Evolutionary conservation across 2,329 filamentous ascomycete species (phyloP).

Genomic region (Nigrospora osmanthi): DNA sequence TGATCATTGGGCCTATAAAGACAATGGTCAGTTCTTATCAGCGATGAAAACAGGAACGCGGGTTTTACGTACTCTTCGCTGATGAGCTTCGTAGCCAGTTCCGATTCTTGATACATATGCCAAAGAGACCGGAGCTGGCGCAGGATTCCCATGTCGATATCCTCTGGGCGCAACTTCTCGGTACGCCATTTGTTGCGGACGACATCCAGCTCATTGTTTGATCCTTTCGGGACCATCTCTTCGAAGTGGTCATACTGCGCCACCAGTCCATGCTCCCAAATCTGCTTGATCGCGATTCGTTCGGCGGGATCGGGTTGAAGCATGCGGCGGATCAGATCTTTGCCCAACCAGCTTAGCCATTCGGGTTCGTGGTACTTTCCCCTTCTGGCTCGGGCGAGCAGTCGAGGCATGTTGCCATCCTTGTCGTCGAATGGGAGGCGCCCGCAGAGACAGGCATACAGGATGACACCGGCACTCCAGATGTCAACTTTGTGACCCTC

Average conservation of each 20-base stretch:
- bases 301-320: constrained; percentile 69
- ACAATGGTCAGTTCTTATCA: constrained; percentile 12
- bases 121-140: constrained; percentile 84
- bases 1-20: constrained; percentile 70
- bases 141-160: constrained; percentile 75
- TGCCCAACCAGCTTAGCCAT: constrained; percentile 58
- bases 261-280: constrained; percentile 84
- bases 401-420: constrained; percentile 41
- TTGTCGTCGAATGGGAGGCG: constrained; percentile 74
- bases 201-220: constrained; percentile 36
- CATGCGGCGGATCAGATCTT: constrained; percentile 73
- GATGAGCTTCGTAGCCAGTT: constrained; percentile 61
- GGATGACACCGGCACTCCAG: constrained; percentile 87
- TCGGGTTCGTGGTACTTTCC: constrained; percentile 55
- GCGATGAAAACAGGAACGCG: neutral
- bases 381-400: constrained; percentile 54
- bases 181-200: constrained; percentile 55
- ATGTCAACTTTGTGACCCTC: constrained; percentile 82
- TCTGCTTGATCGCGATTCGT: constrained; percentile 71
- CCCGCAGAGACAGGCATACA: constrained; percentile 82
- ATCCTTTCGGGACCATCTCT: constrained; percentile 44
- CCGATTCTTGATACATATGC: constrained; percentile 74
- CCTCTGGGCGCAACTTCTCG: constrained; percentile 48
- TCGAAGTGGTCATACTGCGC: constrained; percentile 75
- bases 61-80: constrained; percentile 48